phyloP scores from a whole-genome alignment of 2,329 filamentous ascomycete species.

The Trichoderma gracile region DNA sequence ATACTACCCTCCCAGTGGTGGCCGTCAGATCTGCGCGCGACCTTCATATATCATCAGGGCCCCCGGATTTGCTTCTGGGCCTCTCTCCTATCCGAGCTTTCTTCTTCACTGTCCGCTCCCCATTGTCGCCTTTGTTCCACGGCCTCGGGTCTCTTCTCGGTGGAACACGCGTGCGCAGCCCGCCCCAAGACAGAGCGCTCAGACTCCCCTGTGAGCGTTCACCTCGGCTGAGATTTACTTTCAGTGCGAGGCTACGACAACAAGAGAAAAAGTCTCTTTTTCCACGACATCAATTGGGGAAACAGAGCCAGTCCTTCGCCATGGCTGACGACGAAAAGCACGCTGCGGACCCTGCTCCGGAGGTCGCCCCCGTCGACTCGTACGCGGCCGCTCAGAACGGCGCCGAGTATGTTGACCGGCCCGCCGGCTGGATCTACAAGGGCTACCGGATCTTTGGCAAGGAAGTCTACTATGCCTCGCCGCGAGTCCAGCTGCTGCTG shows the following conservation, averaged over 20 bases:
- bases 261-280: background rate
- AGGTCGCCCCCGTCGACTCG: conserved; percentile 25
- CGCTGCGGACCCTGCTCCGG: conserved; percentile 6
- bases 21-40: conserved; percentile 23
- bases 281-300: background rate
- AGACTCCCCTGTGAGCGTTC: background rate
- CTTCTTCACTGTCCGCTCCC: conserved; percentile 18
- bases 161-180: conserved; percentile 19
- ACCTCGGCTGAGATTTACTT: background rate
- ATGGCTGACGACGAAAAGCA: conserved; percentile 36
- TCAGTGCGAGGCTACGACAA: conserved; percentile 9
- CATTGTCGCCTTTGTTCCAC: conserved; percentile 15
- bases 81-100: conserved; percentile 14
- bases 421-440: conserved; percentile 68
- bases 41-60: conserved; percentile 27
- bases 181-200: conserved; percentile 14
- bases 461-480: conserved; percentile 71
- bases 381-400: conserved; percentile 29
- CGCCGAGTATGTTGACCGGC: conserved; percentile 36
- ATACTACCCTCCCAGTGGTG: conserved; percentile 27
- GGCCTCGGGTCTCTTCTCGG: conserved; percentile 15
- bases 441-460: conserved; percentile 54
- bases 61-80: conserved; percentile 20
- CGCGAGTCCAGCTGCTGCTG: conserved; percentile 69
- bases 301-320: conserved; percentile 6